Evolutionary conservation across 192 early-diverging fungal genomes (phyloP), one percentile per base, ranked within the genome.

Genomic region (Coemansia guatemalensis): DNA sequence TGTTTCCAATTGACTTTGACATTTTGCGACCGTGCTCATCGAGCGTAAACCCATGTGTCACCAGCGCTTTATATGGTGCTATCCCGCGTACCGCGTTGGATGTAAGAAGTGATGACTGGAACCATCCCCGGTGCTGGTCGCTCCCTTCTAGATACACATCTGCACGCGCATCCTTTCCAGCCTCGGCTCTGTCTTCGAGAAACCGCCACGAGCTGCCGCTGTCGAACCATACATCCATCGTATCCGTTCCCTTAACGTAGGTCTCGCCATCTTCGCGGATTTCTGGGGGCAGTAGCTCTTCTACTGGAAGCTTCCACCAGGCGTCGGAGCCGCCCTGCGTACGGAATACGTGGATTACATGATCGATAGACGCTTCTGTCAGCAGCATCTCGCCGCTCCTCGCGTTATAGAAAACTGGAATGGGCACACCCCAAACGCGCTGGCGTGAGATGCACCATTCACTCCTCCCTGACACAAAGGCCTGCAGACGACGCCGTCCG

Each of bases 161-260:
- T 2, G 89, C 89, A 11, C 86, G 64, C 4, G 69, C 56, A 22
- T 73, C 68, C n/a, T 56, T n/a, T 29, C 56, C 32, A 58, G 48
- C 48, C 51, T 73, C 50, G 44, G 72, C 59, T 75, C 65, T 41
- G 71, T 82, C 29, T 39, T 82, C 83, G 0, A 93, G 65, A 64
- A 86, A 70, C 27, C 85, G 86, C 91, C 91, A 91, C 23, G 86
- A 89, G 39, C 86, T 88, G 7, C 91, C 91, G 62, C 87, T 89
- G 63, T 93, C 91, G 59, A 93, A 93, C 90, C 91, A 93, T 23
- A 93, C 91, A 57, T 93, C 91, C 91, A 93, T 91, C 0, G 90
- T 93, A 62, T 93, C 91, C 30, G 68, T 76, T n/a, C 91, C 89
- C 39, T 81, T 72, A 30, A 71, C 69, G 53, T 88, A 91, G 0